phyloP scores from a whole-genome alignment of 2,329 filamentous ascomycete genomes.

The Tolypocladium ophioglossoides region DNA sequence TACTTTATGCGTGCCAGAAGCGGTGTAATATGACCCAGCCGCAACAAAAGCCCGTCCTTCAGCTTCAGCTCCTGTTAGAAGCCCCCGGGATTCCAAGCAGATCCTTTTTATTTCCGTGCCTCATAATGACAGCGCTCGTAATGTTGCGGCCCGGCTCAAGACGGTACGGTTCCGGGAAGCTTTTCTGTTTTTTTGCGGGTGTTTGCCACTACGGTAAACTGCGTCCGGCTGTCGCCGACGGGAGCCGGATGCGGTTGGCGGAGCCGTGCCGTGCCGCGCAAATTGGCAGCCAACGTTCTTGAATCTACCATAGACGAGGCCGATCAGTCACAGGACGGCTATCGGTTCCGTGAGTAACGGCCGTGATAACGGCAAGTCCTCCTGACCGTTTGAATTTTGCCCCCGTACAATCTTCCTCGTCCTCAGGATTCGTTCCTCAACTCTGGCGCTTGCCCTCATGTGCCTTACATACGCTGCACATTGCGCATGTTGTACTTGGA shows the following conservation, averaged over 20 bases:
- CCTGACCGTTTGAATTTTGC: neutral
- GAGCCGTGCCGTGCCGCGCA: neutral
- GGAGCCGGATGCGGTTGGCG: neutral
- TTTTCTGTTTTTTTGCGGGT: neutral
- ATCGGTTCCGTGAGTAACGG: neutral
- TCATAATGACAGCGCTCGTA: neutral
- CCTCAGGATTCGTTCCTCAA: neutral
- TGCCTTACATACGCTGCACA: neutral
- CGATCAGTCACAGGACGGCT: slow-evolving; percentile 3
- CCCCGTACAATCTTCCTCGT: neutral
- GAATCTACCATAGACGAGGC: neutral
- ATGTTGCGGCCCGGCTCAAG: neutral
- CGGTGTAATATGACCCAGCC: too few relatives aligned
- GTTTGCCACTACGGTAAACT: neutral
- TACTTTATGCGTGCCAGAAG: neutral
- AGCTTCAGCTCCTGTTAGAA: neutral
- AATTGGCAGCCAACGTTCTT: neutral
- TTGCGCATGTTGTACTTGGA: neutral
- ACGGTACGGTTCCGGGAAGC: too few relatives aligned
- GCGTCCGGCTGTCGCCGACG: neutral
- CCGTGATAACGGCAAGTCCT: neutral
- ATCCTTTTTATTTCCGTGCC: too few relatives aligned
- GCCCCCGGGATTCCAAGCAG: too few relatives aligned
- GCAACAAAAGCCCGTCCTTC: too few relatives aligned
- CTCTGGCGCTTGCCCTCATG: neutral